These are phyloP conservation scores for Lunularia cruciata DNA, from an alignment of 225 moss, liverwort and hornwort species.

Conservation along the genomic window DNA sequence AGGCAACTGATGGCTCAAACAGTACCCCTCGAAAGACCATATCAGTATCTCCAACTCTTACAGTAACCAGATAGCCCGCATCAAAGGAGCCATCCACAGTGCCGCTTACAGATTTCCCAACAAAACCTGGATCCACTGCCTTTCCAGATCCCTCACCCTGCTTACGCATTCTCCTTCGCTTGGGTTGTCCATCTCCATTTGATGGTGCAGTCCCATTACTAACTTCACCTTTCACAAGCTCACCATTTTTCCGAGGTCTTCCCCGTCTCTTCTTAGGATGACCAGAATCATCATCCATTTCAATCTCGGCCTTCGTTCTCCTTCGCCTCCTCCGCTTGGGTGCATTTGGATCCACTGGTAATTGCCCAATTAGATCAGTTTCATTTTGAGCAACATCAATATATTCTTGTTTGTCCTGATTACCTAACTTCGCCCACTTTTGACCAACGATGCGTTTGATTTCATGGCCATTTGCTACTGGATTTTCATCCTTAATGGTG, in stretches of 20 bases:
- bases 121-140: slow-evolving; percentile 52
- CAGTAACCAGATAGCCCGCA: slow-evolving; percentile 75
- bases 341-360: slow-evolving; percentile 46
- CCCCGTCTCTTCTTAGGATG: slow-evolving; percentile 48
- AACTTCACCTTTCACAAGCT: slow-evolving; percentile 40
- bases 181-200: slow-evolving; percentile 27
- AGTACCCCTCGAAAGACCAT: slow-evolving; percentile 80
- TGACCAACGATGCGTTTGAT: slow-evolving; percentile 51
- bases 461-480: slow-evolving; percentile 46
- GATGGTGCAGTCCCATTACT: slow-evolving; percentile 30
- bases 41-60: slow-evolving; percentile 71
- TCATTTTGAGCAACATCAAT: slow-evolving; percentile 46
- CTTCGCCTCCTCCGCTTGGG: slow-evolving; percentile 48
- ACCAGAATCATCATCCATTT: slow-evolving; percentile 38
- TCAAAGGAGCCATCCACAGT: slow-evolving; percentile 71
- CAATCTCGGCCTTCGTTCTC: slow-evolving; percentile 53
- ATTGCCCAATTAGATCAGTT: slow-evolving; percentile 41
- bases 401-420: slow-evolving; percentile 38
- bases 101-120: slow-evolving; percentile 65
- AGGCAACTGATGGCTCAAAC: slow-evolving; percentile 72
- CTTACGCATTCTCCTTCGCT: slow-evolving; percentile 64
- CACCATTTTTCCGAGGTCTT: slow-evolving; percentile 49
- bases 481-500: slow-evolving; percentile 46
- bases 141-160: slow-evolving; percentile 39
- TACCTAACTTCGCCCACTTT: slow-evolving; percentile 41